These are phyloP conservation scores for Flaveria floridana DNA, from an alignment of 140 eudicot species.

Conservation along the genomic window DNA sequence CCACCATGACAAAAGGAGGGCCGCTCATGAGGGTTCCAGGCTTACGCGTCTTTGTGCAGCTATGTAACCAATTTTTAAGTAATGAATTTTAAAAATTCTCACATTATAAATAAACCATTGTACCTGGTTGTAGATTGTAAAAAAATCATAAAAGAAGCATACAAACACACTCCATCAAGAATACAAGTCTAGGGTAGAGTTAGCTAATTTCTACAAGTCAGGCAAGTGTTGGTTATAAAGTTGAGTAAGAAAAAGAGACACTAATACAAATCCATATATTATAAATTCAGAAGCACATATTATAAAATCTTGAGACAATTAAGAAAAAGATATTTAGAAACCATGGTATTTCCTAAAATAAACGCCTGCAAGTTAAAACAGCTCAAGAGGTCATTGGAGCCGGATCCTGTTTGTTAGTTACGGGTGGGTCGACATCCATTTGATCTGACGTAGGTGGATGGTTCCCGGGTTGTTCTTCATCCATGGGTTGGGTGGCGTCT, in stretches of 20 bases:
- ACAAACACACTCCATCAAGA: no score
- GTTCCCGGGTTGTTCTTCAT: constrained; percentile 29
- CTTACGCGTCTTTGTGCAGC: no score
- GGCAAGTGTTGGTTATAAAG: neutral
- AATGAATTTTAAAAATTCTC: no score
- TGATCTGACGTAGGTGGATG: constrained; percentile 34
- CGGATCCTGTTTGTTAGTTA: constrained; percentile 28
- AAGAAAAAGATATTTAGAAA: constrained; percentile 8
- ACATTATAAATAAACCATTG: no score
- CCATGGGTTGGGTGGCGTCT: constrained; percentile 32
- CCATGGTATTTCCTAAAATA: constrained; percentile 4
- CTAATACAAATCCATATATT: constrained; percentile 18
- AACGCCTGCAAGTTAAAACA: neutral
- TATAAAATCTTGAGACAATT: neutral
- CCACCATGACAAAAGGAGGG: no score
- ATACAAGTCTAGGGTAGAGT: no score
- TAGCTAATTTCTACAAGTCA: no score
- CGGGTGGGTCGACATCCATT: constrained; percentile 42
- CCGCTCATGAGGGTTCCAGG: no score
- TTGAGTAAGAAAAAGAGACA: neutral
- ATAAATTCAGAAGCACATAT: neutral
- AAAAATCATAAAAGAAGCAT: no score
- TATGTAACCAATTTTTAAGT: no score
- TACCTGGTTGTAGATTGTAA: no score
- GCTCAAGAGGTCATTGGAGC: constrained; percentile 33